Base-by-base conservation (phyloP, 2,329 filamentous ascomycete genomes). In the Fonsecaea multimorphosa region DNA sequence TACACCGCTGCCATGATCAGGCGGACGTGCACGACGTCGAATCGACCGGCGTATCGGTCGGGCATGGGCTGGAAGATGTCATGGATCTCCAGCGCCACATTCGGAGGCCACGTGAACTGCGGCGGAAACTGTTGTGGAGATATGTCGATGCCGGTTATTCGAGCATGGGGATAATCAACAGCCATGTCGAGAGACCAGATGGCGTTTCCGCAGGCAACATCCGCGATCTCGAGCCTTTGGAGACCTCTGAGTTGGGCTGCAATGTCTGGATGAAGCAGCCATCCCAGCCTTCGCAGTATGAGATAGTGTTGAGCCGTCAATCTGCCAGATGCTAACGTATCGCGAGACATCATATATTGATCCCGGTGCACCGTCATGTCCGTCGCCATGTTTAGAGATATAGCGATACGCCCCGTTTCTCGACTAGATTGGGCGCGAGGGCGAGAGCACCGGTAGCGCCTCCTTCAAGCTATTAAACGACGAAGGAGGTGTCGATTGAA, bases 11-110 rank as follows among this genome's bases (percentile, higher is more conserved):
- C 58, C 58, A 55, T 55, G 51, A 61, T 61, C 49, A 65, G 51
- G 6, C 63, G 63, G 34, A 61, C 24, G 32, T 65, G 62, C 27
- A 67, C 58, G 31, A 65, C 56, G 55, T 66, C 64, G 29, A 66
- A 66, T n/a, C 36, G 31, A 7, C 38, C 61, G 9, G 54, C n/a
- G 24, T 40, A 59, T 27, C 52, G 16, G 3, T 66, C 61, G 5
- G 60, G 56, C 55, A 55, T 38, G 9, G 51, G 49, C 4, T 60
- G 36, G 29, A 61, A 55, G n/a, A 56, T 49, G 31, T 66, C 53
- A 12, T 60, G 56, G 8, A 55, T 38, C 12, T 66, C 60, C 27
- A 66, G 61, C 11, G 34, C 22, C 19, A 66, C 40, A 38, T 60
- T 66, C 19, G 40, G 53, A 12, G 64, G 60, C 32, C 32, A 56